These are phyloP conservation scores for Paecilomyces dactylethromorphus DNA, from an alignment of 2,329 filamentous ascomycete genomes.

Conservation along the genomic window DNA sequence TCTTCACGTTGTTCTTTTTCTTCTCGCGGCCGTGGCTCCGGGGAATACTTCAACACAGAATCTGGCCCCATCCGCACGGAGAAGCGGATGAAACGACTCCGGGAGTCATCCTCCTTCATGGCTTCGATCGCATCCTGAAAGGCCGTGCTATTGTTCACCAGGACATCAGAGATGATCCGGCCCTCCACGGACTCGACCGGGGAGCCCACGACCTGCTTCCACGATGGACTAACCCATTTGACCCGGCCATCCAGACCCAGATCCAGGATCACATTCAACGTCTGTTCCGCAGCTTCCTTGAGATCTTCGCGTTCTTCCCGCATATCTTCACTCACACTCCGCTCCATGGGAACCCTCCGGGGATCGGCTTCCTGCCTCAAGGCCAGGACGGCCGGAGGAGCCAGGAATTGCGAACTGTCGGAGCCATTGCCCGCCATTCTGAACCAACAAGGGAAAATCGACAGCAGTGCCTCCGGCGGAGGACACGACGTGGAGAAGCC, in stretches of 20 bases:
- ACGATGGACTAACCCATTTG: slow-evolving; percentile 94
- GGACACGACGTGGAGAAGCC: slow-evolving; percentile 8
- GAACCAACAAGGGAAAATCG: slow-evolving; percentile 6
- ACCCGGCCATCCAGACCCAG: slow-evolving; percentile 83
- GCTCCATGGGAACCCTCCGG: slow-evolving; percentile 41
- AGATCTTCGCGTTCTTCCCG: slow-evolving; percentile 89
- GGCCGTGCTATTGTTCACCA: slow-evolving; percentile 70
- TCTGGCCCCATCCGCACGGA: slow-evolving; percentile 62
- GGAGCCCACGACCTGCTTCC: slow-evolving; percentile 87
- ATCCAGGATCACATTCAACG: slow-evolving; percentile 92
- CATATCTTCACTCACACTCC: slow-evolving; percentile 78
- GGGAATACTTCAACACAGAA: slow-evolving; percentile 55
- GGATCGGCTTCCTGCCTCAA: slow-evolving; percentile 37
- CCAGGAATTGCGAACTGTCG: slow-evolving; percentile 32
- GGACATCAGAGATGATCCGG: slow-evolving; percentile 69
- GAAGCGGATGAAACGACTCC: slow-evolving; percentile 85
- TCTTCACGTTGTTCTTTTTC: slow-evolving; percentile 7
- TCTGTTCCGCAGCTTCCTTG: slow-evolving; percentile 92
- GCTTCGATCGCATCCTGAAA: slow-evolving; percentile 80
- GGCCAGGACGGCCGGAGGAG: slow-evolving; percentile 38
- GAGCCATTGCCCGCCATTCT: slow-evolving; percentile 38
- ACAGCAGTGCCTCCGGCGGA: slow-evolving; percentile 1
- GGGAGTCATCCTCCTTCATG: slow-evolving; percentile 88
- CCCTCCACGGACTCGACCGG: slow-evolving; percentile 66
- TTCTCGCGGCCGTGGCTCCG: slow-evolving; percentile 19